Evolutionary conservation across 2,329 filamentous ascomycete genomes (phyloP), one percentile per base, ranked within the genome.

Genomic region (Lojkania enalia): DNA sequence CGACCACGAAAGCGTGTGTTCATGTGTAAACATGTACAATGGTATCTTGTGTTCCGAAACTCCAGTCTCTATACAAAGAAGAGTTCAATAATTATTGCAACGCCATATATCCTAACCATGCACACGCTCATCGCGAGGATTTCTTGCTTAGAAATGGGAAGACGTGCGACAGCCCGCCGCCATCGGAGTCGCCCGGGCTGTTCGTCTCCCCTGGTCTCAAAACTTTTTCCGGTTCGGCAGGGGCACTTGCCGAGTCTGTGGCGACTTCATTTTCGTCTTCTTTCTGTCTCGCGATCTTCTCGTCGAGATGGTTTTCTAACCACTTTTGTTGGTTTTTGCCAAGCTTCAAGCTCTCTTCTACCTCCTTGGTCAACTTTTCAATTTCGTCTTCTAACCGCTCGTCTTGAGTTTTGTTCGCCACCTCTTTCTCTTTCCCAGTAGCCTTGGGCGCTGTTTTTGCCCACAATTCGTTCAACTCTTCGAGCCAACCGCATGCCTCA

Each of bases 391-490:
- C 74, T 14, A 85, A 63, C 32, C 63, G 58, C 62, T 86, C 80
- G 51, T 86, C 82, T 33, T 74, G 75, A 6, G 69, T 75, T 58
- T 70, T 74, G 40, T 60, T 58, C 2, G 64, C 53, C 41, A 71
- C 39, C 38, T 51, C 52, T 21, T 37, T 42, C 46, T 52, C 49
- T 32, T 33, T 11, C 56, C 15, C 30, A 9, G 16, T 7, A 16
- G 30, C 30, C 9, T 11, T 7, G 18, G 84, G 74, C 3, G 87
- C 85, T 0, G 86, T 79, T 35, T 73, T 71, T 16, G 82, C 77
- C 90, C 90, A 97, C 40, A 88, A 58, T 2, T 65, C 69, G 64
- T 96, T 89, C 13, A 99, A 75, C 63, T 97, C 92, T 2, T 89
- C 83, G 6, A 80, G 70, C 94, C 94, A 99, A 1, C 90, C 92